phyloP scores from a whole-genome alignment of 2,329 filamentous ascomycete species.

The Juglanconis juglandina region DNA sequence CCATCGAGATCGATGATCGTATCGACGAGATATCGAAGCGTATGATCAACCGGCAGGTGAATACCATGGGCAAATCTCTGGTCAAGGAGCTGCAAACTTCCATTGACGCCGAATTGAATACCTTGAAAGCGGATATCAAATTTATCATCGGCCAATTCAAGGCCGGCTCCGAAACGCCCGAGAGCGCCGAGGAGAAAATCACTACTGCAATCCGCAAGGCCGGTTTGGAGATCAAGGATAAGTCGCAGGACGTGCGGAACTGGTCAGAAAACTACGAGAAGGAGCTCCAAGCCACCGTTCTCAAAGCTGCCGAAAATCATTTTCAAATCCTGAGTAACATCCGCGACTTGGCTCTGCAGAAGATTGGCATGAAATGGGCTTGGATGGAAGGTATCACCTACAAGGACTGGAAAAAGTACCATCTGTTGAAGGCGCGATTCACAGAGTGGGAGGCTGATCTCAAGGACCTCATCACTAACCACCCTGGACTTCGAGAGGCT shows the following conservation, averaged over 20 bases:
- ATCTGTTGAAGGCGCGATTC: constrained; percentile 78
- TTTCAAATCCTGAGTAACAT: constrained; percentile 80
- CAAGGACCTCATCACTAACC: constrained; percentile 68
- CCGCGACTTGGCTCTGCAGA: constrained; percentile 78
- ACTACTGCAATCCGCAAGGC: constrained; percentile 57
- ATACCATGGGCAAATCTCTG: constrained; percentile 62
- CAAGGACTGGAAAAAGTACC: constrained; percentile 95
- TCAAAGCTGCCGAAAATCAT: constrained; percentile 72
- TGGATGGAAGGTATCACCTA: constrained; percentile 95
- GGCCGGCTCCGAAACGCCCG: constrained; percentile 36
- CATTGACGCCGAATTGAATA: constrained; percentile 59
- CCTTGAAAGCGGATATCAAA: constrained; percentile 66
- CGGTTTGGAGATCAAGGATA: constrained; percentile 70
- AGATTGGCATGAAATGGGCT: constrained; percentile 92
- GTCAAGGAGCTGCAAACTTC: constrained; percentile 66
- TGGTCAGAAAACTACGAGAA: constrained; percentile 73
- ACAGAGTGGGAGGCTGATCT: constrained; percentile 83
- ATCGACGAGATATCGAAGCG: constrained; percentile 55
- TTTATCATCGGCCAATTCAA: constrained; percentile 52
- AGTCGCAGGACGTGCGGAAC: constrained; percentile 70
- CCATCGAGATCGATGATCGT: constrained; percentile 67
- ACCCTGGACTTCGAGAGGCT: constrained; percentile 67
- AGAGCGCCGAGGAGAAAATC: constrained; percentile 41
- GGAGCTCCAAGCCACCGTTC: constrained; percentile 66
- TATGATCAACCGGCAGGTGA: constrained; percentile 62